Base-by-base conservation (phyloP, 805 yeast species). In the Candida patagonica region DNA sequence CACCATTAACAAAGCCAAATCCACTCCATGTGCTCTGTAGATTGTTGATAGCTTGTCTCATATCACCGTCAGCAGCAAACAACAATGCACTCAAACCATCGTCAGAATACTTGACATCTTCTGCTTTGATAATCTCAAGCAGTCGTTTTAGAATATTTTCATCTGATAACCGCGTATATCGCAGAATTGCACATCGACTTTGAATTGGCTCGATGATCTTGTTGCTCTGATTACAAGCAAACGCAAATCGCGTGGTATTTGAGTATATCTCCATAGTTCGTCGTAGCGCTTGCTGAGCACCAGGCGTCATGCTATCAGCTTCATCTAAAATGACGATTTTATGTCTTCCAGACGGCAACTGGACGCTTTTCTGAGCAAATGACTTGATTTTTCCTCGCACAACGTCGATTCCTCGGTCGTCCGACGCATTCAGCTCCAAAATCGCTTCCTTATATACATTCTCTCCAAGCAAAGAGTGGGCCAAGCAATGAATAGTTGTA, bases 41-140 rank as follows among this genome's bases (percentile, higher is more conserved):
- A 60, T 92, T 92, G 56, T 92, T 92, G 35, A 92, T 74, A 0
- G 97, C 98, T 61, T 92, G 98, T 60, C 98, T 77, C 98, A 92
- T 89, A 57, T 92, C 98, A 44, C 98, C 98, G 56, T 92, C 98
- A 0, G 96, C 94, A 0, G 96, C 80, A 63, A 92, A 92, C 12
- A 92, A 77, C 43, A 92, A 70, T 0, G 98, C 97, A 49, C 86
- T 86, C 26, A 92, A 62, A 0, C 98, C 98, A 59, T 86, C 96
- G 45, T 86, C 83, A 13, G 88, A 76, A 60, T 75, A 83, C 54
- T 85, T 67, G 10, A 89, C 82, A 32, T 76, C 58, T 58, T 92
- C 97, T 2, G 61, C 53, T 48, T 78, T 69, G 34, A 78, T 71
- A 17, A 92, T 73, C 52, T 84, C 81, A 46, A 84, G 59, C 38